Conservation (phyloP, 805 yeast species). For the Kazachstania martiniae region DNA sequence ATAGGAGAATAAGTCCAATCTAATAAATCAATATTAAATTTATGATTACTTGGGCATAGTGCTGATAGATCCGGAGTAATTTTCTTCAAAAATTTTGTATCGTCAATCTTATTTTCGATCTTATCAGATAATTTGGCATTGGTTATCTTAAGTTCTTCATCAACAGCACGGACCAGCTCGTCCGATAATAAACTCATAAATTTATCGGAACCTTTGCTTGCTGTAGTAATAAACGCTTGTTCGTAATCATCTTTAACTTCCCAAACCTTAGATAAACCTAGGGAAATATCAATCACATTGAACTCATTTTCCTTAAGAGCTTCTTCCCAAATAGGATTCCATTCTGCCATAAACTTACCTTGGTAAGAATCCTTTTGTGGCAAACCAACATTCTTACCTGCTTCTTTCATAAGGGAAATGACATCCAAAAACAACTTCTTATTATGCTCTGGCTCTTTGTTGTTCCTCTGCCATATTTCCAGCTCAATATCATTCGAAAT, state of each 20-base stretch:
- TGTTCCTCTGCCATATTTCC: conserved; percentile 55
- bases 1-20: conserved; percentile 96
- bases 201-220: conserved; percentile 66
- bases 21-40: conserved; percentile 62
- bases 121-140: conserved; percentile 64
- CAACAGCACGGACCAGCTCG: conserved; percentile 78
- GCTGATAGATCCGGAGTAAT: conserved; percentile 38
- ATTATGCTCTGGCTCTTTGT: conserved; percentile 73
- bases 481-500: conserved; percentile 37
- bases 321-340: conserved; percentile 40
- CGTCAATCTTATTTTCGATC: conserved; percentile 75
- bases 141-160: conserved; percentile 70
- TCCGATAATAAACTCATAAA: conserved; percentile 77
- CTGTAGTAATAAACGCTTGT: conserved; percentile 49
- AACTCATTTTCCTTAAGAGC: conserved; percentile 32
- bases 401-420: conserved; percentile 32
- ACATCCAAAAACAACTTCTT: conserved; percentile 52
- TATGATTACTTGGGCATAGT: conserved; percentile 36
- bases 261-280: conserved; percentile 44
- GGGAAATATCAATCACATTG: conserved; percentile 39
- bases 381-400: conserved; percentile 49
- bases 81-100: conserved; percentile 50
- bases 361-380: conserved; percentile 65
- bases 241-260: conserved; percentile 77
- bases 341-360: conserved; percentile 78